A percentile compares a stretch with the other conserved stretches of the same genome.
phyloP scores from a whole-genome alignment of 345 rosid species.

The Linum lewisii region DNA sequence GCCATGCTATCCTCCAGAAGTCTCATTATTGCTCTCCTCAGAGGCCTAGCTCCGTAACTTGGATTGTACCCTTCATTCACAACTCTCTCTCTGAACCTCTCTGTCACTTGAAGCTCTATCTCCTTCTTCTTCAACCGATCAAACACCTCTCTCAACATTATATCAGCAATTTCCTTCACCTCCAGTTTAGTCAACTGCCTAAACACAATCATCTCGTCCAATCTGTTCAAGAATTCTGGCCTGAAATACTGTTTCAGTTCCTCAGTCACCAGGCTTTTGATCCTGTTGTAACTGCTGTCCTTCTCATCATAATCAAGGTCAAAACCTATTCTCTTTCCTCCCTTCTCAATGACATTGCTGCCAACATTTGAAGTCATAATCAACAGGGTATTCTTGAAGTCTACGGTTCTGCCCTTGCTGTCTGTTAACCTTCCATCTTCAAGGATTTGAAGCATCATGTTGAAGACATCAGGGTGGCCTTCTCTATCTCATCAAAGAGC shows the following conservation, averaged over 20 bases:
- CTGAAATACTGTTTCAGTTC: constrained; percentile 87
- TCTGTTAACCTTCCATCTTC: constrained; percentile 97
- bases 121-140: constrained; percentile 62
- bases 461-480: constrained; percentile 99
- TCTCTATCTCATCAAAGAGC: constrained; percentile 92
- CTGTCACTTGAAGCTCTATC: constrained; percentile 90
- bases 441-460: constrained; percentile 98
- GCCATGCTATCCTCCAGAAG: constrained; percentile 96
- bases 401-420: constrained; percentile 97
- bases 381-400: constrained; percentile 92
- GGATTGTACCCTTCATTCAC: constrained; percentile 96
- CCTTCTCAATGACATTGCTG: constrained; percentile 93
- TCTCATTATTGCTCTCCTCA: constrained; percentile 93
- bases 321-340: constrained; percentile 82
- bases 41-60: constrained; percentile 93
- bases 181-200: constrained; percentile 81
- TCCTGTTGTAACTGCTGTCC: constrained; percentile 84
- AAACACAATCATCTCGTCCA: constrained; percentile 98
- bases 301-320: constrained; percentile 85
- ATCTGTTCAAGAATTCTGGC: constrained; percentile 89
- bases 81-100: constrained; percentile 82
- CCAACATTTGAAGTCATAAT: constrained; percentile 98
- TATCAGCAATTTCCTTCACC: constrained; percentile 88
- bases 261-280: constrained; percentile 87
- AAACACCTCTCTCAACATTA: constrained; percentile 87